Evolutionary conservation across 805 yeast genomes (phyloP).

Genomic region (Starmerella stellata): DNA sequence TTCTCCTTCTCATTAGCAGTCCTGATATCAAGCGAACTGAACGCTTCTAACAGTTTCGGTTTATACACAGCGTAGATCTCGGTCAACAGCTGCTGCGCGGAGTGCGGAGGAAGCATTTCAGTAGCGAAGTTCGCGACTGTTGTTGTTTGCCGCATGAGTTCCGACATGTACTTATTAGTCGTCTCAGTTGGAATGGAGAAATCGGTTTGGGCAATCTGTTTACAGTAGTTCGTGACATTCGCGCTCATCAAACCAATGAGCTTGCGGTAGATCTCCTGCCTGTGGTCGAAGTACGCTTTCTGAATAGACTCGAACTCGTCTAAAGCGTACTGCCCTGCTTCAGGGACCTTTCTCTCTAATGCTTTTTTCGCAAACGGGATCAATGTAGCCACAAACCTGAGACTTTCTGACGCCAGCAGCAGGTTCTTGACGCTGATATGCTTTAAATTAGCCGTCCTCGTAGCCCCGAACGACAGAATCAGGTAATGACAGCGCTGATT

Average conservation of each 20-base stretch:
- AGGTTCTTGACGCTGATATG: slow-evolving; percentile 59
- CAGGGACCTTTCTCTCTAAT: slow-evolving; percentile 20
- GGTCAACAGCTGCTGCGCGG: slow-evolving; percentile 19
- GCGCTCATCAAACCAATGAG: slow-evolving; percentile 56
- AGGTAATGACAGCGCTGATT: slow-evolving; percentile 41
- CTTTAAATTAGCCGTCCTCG: slow-evolving; percentile 38
- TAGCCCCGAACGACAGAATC: slow-evolving; percentile 59
- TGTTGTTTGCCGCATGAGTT: slow-evolving; percentile 45
- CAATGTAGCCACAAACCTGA: slow-evolving; percentile 31
- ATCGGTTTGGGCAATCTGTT: slow-evolving; percentile 30
- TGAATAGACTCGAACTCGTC: slow-evolving; percentile 26
- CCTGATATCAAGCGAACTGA: slow-evolving; percentile 27
- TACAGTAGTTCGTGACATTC: slow-evolving; percentile 35
- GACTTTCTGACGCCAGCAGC: slow-evolving; percentile 48
- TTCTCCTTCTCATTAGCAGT: slow-evolving; percentile 28
- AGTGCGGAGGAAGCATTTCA: slow-evolving; percentile 32
- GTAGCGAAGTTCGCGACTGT: slow-evolving; percentile 43
- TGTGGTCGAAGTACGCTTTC: slow-evolving; percentile 38
- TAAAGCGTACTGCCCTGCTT: not conserved
- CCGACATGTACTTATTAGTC: slow-evolving; percentile 47
- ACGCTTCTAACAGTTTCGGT: slow-evolving; percentile 34
- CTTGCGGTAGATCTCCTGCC: slow-evolving; percentile 42
- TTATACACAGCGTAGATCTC: slow-evolving; percentile 37
- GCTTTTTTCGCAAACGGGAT: slow-evolving; percentile 25
- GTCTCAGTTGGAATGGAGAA: slow-evolving; percentile 27